Percentiles rank a stretch among this genome's conserved stretches.
Conservation (phyloP, 345 rosid species). For the Citrus hindsii region DNA sequence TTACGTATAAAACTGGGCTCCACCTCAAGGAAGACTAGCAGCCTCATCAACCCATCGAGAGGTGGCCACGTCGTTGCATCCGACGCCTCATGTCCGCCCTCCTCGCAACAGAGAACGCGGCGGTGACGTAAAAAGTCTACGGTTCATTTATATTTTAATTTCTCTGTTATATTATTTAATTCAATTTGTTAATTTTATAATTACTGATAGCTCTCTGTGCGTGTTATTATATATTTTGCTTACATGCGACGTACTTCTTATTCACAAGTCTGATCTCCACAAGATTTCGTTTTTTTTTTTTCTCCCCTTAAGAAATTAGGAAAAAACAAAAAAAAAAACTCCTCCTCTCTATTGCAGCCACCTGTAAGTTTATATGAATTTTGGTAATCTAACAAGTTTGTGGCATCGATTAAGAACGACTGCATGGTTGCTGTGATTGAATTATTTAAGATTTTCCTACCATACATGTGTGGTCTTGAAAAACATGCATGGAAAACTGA, state of each 20-base stretch:
- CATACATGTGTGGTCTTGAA: background rate
- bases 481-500: background rate
- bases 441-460: background rate
- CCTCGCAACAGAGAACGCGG: background rate
- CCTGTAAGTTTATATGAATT: background rate
- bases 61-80: constrained; percentile 7
- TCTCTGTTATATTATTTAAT: background rate
- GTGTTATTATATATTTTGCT: background rate
- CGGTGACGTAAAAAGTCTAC: background rate
- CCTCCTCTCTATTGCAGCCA: background rate
- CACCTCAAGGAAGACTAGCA: background rate
- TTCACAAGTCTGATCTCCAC: background rate
- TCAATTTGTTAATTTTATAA: background rate
- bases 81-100: constrained; percentile 14
- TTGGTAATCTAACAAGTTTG: constrained; percentile 14
- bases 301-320: background rate
- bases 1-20: background rate
- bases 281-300: background rate
- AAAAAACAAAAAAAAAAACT: constrained; percentile 1
- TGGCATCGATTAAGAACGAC: background rate
- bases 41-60: background rate
- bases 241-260: background rate
- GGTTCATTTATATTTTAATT: background rate
- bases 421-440: no score
- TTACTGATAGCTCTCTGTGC: background rate